Conservation (phyloP, 2,329 filamentous ascomycete species). For the Aspergillus costaricaensis region DNA sequence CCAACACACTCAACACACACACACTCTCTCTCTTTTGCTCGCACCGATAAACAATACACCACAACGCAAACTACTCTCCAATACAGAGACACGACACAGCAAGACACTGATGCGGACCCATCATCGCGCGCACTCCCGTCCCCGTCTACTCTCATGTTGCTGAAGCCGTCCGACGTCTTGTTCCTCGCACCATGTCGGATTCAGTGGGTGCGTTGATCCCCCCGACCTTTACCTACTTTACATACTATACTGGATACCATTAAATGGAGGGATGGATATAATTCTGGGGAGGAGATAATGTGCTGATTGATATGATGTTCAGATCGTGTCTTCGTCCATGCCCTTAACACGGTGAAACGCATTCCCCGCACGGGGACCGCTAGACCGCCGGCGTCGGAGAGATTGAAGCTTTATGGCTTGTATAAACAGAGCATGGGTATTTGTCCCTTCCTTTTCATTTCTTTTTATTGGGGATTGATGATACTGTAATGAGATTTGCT, state of each 20-base stretch:
- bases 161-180: slow-evolving; percentile 27
- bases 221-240: not conserved
- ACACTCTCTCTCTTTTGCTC: not conserved
- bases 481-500: not conserved
- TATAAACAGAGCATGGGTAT: slow-evolving; percentile 96
- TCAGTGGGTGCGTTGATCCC: slow-evolving; percentile 45
- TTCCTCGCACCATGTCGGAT: slow-evolving; percentile 45
- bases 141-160: slow-evolving; percentile 1
- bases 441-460: not conserved
- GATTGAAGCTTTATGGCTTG: slow-evolving; percentile 90
- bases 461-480: not conserved
- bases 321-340: slow-evolving; percentile 99
- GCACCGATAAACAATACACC: not conserved
- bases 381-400: slow-evolving; percentile 80
- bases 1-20: not conserved
- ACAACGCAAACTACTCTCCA: not conserved
- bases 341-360: slow-evolving; percentile 97
- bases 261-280: too few relatives aligned
- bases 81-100: not conserved
- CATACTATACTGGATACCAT: too few relatives aligned
- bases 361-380: slow-evolving; percentile 90
- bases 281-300: not conserved
- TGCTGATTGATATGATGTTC: not conserved
- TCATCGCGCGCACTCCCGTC: not conserved
- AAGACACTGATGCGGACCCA: too few relatives aligned